Conservation (phyloP, 208 protist species). For the Leishmania turanica region DNA sequence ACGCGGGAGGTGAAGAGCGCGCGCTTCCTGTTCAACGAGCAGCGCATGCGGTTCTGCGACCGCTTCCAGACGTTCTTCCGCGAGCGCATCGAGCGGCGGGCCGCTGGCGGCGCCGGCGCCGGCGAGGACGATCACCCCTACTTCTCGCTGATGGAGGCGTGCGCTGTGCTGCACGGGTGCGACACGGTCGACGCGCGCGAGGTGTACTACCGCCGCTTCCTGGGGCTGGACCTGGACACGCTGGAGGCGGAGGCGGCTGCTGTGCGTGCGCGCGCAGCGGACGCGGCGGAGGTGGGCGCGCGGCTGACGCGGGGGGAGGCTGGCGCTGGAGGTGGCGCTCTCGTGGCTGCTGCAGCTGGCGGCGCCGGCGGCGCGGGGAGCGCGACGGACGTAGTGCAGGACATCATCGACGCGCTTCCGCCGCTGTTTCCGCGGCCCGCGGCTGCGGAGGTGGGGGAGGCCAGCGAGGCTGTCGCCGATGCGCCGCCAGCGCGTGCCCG, state of each 20-base stretch:
- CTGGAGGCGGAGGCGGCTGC: conserved; percentile 57
- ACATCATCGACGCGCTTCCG: conserved; percentile 37
- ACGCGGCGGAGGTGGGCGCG: conserved; percentile 35
- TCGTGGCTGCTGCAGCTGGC: conserved; percentile 3
- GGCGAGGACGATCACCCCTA: conserved; percentile 54
- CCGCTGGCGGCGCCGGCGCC: conserved; percentile 9
- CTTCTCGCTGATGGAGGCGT: conserved; percentile 91
- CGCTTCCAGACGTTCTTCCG: conserved; percentile 85
- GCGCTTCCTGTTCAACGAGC: conserved; percentile 84
- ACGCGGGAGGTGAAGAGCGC: conserved; percentile 73
- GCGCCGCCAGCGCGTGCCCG: not conserved
- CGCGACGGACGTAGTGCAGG: conserved; percentile 27
- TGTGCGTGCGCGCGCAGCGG: conserved; percentile 41
- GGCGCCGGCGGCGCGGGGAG: conserved; percentile 8
- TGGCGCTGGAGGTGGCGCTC: conserved; percentile 5
- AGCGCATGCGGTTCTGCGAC: conserved; percentile 82
- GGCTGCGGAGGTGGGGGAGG: not conserved
- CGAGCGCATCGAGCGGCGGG: conserved; percentile 26
- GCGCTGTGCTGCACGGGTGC: conserved; percentile 85
- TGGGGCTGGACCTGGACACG: conserved; percentile 67
- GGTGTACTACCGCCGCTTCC: conserved; percentile 70
- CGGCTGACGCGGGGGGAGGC: not conserved
- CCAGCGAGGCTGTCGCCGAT: not conserved
- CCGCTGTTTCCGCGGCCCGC: conserved; percentile 26
- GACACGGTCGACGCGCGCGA: conserved; percentile 61